phyloP scores from a whole-genome alignment of 108 stramenopile genomes.

The Cyclotella kingstonii region DNA sequence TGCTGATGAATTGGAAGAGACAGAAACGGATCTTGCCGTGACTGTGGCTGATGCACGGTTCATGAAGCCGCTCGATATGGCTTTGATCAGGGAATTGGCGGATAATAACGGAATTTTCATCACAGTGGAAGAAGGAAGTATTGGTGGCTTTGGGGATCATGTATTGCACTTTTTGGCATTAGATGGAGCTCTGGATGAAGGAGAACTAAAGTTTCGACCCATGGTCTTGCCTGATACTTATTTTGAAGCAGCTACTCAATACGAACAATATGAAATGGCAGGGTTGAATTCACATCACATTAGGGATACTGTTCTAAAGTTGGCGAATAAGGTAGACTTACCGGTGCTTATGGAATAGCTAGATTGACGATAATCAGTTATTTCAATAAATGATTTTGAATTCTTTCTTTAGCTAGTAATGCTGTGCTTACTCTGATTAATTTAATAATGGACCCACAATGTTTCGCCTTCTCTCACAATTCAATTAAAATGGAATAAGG shows the following conservation, averaged over 20 bases:
- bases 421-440: no score
- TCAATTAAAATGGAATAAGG: no score
- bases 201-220: constrained; percentile 89
- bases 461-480: no score
- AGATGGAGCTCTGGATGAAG: constrained; percentile 91
- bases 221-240: constrained; percentile 96
- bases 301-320: constrained; percentile 75
- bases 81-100: constrained; percentile 87
- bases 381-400: no score
- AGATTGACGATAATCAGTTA: background rate
- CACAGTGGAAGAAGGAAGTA: constrained; percentile 93
- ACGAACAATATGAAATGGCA: constrained; percentile 96
- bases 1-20: constrained; percentile 88
- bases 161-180: constrained; percentile 93
- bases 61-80: constrained; percentile 95
- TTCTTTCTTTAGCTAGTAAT: no score
- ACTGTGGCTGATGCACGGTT: constrained; percentile 96
- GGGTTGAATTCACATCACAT: constrained; percentile 93
- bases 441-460: no score
- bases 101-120: constrained; percentile 88
- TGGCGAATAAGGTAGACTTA: constrained; percentile 65
- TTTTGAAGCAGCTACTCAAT: constrained; percentile 94
- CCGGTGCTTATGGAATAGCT: constrained; percentile 51
- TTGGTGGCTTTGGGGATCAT: constrained; percentile 95
- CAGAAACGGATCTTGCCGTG: constrained; percentile 76